Evolutionary conservation across 2,329 filamentous ascomycete genomes (phyloP), one percentile per base, ranked within the genome.

Genomic region (Fusarium mexicanum): DNA sequence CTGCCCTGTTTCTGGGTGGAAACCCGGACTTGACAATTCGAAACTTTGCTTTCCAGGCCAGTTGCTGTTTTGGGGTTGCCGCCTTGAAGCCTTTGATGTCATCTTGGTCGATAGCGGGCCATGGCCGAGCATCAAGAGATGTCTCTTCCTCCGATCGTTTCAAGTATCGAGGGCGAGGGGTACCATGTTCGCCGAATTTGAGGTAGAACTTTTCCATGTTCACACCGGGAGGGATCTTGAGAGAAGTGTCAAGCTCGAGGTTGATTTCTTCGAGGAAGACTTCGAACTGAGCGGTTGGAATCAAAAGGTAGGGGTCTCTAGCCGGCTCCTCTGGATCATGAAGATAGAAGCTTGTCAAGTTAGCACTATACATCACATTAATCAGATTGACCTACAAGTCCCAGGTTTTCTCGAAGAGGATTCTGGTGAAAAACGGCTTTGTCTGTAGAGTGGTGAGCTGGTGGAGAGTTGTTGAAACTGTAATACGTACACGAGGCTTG

Each of bases 141-240:
- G 85, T 82, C 8, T 83, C 81, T 44, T 84, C 88, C 20, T 79
- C 82, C 3, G 88, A 89, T 46, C 85, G 86, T 6, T 91, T 91
- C 10, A 96, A 83, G 77, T 91, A 95, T 47, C 90, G 88, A 8
- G 95, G 94, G 13, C 87, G 86, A 9, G 91, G 91, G 10, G 87
- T 89, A 8, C 87, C 86, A 40, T 89, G 86, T 37, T 89, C 78
- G 2, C 87, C 87, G 78, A 97, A 96, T 16, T 83, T 83, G 65
- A 92, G 81, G 48, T 88, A 81, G 67, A 96, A 92, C 2, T 87
- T 89, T 22, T 86, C 83, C 9, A 86, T 82, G 18, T 85, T 84
- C 10, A 83, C 81, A 1, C 87, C 85, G 3, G 77, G 64, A 2
- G 92, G 93, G 53, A 97, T 89, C 4, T 80, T 81, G 20, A 96